These are phyloP conservation scores for Oryza nivara DNA, from an alignment of 176 grass and related monocot genomes.

Conservation along the genomic window DNA sequence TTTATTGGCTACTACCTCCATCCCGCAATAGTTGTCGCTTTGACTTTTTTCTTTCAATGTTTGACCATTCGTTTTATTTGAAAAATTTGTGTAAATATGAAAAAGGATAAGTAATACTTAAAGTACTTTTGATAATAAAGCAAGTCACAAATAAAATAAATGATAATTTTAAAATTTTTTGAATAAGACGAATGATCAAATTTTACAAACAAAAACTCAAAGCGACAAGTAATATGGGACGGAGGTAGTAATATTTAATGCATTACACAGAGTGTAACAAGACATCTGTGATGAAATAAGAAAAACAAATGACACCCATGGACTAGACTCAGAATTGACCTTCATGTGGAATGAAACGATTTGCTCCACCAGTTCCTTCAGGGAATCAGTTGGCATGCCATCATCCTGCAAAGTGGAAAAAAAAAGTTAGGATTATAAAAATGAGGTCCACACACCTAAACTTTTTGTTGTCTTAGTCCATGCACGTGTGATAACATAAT, in stretches of 20 bases:
- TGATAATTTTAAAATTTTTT: no score
- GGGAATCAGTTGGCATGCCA: constrained; percentile 61
- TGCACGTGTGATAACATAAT: background rate
- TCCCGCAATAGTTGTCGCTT: no score
- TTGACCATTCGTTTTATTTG: no score
- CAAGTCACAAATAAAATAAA: no score
- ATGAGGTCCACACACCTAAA: background rate
- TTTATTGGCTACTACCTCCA: background rate
- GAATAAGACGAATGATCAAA: no score
- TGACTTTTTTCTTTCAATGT: no score
- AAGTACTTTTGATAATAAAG: no score
- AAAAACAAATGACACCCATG: background rate
- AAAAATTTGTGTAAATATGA: no score
- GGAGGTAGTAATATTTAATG: background rate
- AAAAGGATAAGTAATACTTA: no score
- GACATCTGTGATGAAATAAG: background rate
- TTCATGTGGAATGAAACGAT: constrained; percentile 85
- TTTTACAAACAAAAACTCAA: no score
- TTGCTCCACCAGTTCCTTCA: constrained; percentile 78
- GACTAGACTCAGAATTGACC: constrained; percentile 31
- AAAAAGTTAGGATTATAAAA: constrained; percentile 11
- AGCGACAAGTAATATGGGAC: no score
- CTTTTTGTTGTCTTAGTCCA: constrained; percentile 4
- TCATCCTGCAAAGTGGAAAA: constrained; percentile 47
- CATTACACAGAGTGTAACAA: background rate